Conservation (phyloP, 208 protist genomes). For the Acanthamoeba royreba region DNA sequence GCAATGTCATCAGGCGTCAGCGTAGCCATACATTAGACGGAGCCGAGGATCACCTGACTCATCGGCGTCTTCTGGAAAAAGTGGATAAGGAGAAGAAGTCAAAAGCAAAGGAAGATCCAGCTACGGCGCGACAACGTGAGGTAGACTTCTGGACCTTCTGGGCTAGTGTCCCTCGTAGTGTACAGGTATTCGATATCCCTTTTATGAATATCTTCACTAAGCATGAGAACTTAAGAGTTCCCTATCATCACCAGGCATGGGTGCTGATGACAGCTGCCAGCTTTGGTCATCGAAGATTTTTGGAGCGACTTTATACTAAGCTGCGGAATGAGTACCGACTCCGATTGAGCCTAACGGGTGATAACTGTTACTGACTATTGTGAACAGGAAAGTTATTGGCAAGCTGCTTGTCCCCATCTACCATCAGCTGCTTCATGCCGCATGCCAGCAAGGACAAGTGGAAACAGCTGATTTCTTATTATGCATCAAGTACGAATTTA, state of each 20-base stretch:
- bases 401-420: background rate
- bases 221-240: background rate
- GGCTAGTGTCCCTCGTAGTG: background rate
- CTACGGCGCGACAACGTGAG: background rate
- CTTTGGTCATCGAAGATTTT: background rate
- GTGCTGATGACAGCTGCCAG: background rate
- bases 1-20: background rate
- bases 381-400: background rate
- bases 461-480: background rate
- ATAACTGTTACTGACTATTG: background rate
- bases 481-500: background rate
- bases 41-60: background rate
- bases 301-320: background rate
- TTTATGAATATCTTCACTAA: background rate
- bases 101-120: background rate
- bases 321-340: background rate
- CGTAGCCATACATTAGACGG: background rate
- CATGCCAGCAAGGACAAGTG: background rate
- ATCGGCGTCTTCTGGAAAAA: background rate
- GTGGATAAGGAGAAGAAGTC: background rate
- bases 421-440: background rate
- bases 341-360: background rate
- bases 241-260: background rate
- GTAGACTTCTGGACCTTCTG: background rate
- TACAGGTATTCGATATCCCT: background rate